Evolutionary conservation across 371 early-diverging fungal genomes (phyloP).

Genomic region (Haplosporangium sp.): DNA sequence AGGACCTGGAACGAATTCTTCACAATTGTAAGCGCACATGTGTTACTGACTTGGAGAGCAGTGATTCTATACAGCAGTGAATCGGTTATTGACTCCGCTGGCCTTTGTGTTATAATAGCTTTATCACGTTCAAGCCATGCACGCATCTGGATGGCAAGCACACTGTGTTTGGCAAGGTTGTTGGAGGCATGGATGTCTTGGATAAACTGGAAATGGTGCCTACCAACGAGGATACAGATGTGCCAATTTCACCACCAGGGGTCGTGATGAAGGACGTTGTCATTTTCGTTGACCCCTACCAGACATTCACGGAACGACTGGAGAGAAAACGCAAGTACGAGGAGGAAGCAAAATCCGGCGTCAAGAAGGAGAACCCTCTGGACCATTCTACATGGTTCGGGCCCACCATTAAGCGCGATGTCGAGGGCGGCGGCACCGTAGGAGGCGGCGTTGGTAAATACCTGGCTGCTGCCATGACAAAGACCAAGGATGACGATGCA

Average conservation of each 20-base stretch:
- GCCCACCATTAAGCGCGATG: constrained; percentile 61
- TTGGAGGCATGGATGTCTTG: constrained; percentile 86
- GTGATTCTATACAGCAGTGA: constrained; percentile 27
- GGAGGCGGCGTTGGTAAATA: constrained; percentile 77
- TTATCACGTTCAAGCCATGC: constrained; percentile 84
- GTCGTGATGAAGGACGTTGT: constrained; percentile 78
- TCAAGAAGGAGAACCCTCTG: constrained; percentile 56
- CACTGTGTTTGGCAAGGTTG: constrained; percentile 89
- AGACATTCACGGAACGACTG: constrained; percentile 74
- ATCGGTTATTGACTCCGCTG: not conserved
- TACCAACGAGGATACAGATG: constrained; percentile 75
- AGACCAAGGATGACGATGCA: constrained; percentile 12
- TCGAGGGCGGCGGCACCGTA: constrained; percentile 32
- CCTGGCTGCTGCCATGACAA: constrained; percentile 56
- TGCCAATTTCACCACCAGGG: constrained; percentile 70
- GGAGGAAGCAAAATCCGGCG: constrained; percentile 60
- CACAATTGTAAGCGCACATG: constrained; percentile 84
- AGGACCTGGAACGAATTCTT: constrained; percentile 87
- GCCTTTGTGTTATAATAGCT: constrained; percentile 60
- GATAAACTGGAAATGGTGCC: constrained; percentile 81
- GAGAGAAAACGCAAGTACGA: constrained; percentile 65
- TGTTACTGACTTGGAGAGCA: constrained; percentile 24
- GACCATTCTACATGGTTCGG: constrained; percentile 80
- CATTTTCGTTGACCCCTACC: constrained; percentile 89
- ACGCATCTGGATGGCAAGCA: constrained; percentile 92